Conservation (phyloP, 768 basidiomycete species). For the Nevesoporus exiguus region DNA sequence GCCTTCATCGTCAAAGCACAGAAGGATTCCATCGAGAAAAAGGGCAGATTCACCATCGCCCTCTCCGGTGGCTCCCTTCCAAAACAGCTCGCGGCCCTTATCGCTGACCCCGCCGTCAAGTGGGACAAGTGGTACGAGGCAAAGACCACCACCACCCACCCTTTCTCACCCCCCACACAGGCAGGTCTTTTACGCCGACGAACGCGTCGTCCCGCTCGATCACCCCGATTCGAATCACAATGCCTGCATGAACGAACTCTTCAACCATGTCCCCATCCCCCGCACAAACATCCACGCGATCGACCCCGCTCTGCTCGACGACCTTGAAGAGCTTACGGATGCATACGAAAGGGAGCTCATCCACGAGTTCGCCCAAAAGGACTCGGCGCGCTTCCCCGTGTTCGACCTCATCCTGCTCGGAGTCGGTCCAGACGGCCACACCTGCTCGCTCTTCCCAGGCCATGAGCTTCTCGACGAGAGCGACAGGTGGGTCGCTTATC, state of each 20-base stretch:
- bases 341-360: slow-evolving; percentile 84
- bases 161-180: slow-evolving; percentile 38
- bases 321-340: slow-evolving; percentile 78
- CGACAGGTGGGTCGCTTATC: slow-evolving; percentile 91
- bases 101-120: slow-evolving; percentile 59
- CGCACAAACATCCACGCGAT: slow-evolving; percentile 76
- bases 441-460: slow-evolving; percentile 94
- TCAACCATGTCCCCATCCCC: slow-evolving; percentile 81
- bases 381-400: slow-evolving; percentile 92
- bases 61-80: slow-evolving; percentile 93
- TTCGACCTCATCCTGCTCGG: slow-evolving; percentile 98
- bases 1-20: slow-evolving; percentile 84
- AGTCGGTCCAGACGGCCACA: slow-evolving; percentile 98
- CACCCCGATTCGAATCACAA: slow-evolving; percentile 90
- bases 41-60: slow-evolving; percentile 88
- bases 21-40: slow-evolving; percentile 83
- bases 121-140: slow-evolving; percentile 86
- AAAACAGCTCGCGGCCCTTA: slow-evolving; percentile 70
- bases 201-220: slow-evolving; percentile 91
- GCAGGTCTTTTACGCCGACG: slow-evolving; percentile 98
- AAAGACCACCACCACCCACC: background rate
- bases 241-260: slow-evolving; percentile 69
- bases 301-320: slow-evolving; percentile 60
- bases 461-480: slow-evolving; percentile 80
- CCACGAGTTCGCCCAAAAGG: slow-evolving; percentile 84